A percentile compares a stretch with the other conserved stretches of the same genome.
Conservation (phyloP, 371 early-diverging fungal genomes). For the Mucor sp. region DNA sequence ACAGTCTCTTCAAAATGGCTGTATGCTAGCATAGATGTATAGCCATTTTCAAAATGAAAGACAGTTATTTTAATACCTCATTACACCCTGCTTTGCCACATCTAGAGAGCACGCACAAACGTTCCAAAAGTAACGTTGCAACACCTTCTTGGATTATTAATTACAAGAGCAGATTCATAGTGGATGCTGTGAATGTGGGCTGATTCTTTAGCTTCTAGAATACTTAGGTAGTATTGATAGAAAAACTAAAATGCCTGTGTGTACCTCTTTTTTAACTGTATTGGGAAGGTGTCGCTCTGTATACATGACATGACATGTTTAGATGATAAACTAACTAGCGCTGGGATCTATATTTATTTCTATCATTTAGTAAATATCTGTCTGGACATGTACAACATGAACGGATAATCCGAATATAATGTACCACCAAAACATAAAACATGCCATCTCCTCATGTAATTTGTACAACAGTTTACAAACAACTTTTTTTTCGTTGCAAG, state of each 20-base stretch:
- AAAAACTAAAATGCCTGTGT: background rate
- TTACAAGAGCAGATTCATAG: background rate
- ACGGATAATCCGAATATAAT: background rate
- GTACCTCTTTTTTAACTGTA: background rate
- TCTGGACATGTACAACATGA: constrained; percentile 2
- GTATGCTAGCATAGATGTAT: too few species aligned
- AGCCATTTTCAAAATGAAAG: too few species aligned
- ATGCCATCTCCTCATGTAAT: background rate
- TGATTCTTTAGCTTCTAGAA: background rate
- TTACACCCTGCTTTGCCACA: too few species aligned
- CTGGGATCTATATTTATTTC: background rate
- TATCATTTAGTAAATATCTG: background rate
- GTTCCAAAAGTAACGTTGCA: background rate
- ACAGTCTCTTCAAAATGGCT: background rate
- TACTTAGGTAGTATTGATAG: background rate
- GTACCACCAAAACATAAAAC: background rate
- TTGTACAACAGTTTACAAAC: constrained; percentile 3
- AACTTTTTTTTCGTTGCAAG: background rate
- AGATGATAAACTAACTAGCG: background rate
- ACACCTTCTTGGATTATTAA: background rate
- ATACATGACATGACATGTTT: constrained; percentile 1
- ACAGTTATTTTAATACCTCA: too few species aligned
- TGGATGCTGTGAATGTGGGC: background rate
- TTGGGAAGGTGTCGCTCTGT: constrained; percentile 1
- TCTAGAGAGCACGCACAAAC: background rate